phyloP scores from a whole-genome alignment of 192 early-diverging fungal species.

The Dissophora ornata region DNA sequence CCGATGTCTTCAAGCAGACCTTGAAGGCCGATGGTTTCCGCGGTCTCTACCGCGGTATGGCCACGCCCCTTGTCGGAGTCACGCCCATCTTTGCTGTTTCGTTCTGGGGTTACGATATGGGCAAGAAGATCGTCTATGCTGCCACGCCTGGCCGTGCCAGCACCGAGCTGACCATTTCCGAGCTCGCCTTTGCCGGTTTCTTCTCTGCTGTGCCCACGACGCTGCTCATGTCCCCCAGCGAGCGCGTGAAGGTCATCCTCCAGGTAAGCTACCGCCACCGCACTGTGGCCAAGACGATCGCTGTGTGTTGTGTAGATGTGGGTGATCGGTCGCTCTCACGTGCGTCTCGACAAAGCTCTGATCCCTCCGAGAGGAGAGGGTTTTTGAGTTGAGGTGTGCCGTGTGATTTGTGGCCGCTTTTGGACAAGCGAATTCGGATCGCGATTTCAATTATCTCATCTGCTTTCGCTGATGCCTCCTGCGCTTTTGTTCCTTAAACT shows the following conservation, averaged over 20 bases:
- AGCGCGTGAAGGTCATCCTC: slow-evolving; percentile 95
- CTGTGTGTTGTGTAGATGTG: too few relatives aligned
- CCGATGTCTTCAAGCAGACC: slow-evolving; percentile 93
- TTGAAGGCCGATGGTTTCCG: slow-evolving; percentile 89
- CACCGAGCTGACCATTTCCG: slow-evolving; percentile 73
- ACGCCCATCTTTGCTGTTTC: slow-evolving; percentile 96
- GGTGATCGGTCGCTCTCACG: too few relatives aligned
- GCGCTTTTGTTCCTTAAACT: too few relatives aligned
- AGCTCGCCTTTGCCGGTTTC: slow-evolving; percentile 90
- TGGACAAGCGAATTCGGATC: slow-evolving; percentile 2
- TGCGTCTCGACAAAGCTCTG: neutral
- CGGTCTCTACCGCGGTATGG: slow-evolving; percentile 97
- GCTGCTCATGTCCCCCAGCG: slow-evolving; percentile 93
- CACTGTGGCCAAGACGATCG: too few relatives aligned
- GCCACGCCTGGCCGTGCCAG: slow-evolving; percentile 67
- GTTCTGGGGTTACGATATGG: slow-evolving; percentile 92
- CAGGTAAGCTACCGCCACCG: slow-evolving; percentile 74
- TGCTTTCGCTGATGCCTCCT: too few relatives aligned
- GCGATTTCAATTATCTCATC: too few relatives aligned
- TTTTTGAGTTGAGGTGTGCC: too few relatives aligned
- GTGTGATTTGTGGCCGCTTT: too few relatives aligned
- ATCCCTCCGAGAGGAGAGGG: too few relatives aligned
- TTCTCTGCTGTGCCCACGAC: slow-evolving; percentile 97
- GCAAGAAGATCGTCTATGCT: slow-evolving; percentile 74
- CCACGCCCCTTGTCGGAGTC: slow-evolving; percentile 90